phyloP scores from a whole-genome alignment of 140 eudicot genomes.

The Ambrosia hybrid region DNA sequence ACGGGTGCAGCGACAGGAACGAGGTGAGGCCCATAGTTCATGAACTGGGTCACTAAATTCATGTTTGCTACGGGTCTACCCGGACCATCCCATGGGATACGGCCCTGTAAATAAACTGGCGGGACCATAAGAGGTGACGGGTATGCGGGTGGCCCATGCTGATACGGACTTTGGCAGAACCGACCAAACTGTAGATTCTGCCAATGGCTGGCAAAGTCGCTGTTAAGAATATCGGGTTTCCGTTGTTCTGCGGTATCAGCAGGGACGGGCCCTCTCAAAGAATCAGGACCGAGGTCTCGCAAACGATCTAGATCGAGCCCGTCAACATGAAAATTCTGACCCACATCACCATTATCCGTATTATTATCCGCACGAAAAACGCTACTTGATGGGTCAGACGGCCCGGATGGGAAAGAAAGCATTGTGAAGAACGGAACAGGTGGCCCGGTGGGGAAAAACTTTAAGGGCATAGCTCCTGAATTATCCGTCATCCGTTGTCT shows the following conservation, averaged over 20 bases:
- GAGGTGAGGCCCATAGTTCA: slow-evolving; percentile 76
- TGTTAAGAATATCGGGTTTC: slow-evolving; percentile 74
- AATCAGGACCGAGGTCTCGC: slow-evolving; percentile 32
- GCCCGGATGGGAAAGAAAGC: slow-evolving; percentile 49
- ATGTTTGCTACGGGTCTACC: slow-evolving; percentile 75
- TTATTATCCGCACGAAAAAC: slow-evolving; percentile 51
- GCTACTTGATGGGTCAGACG: slow-evolving; percentile 28
- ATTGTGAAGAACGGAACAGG: slow-evolving; percentile 90
- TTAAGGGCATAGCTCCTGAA: slow-evolving; percentile 51
- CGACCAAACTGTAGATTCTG: slow-evolving; percentile 87
- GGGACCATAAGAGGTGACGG: slow-evolving; percentile 84
- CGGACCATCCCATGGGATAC: slow-evolving; percentile 82
- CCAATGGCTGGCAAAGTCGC: slow-evolving; percentile 95
- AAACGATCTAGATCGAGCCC: slow-evolving; percentile 46
- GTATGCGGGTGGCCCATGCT: slow-evolving; percentile 52
- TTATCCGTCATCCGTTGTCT: slow-evolving; percentile 62
- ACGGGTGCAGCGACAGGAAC: slow-evolving; percentile 75
- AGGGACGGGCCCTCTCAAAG: slow-evolving; percentile 16
- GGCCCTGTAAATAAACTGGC: slow-evolving; percentile 82
- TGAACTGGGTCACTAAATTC: slow-evolving; percentile 69
- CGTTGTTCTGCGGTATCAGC: slow-evolving; percentile 40
- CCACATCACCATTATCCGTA: slow-evolving; percentile 49
- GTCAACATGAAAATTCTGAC: slow-evolving; percentile 42
- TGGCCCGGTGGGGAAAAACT: slow-evolving; percentile 61
- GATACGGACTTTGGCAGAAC: slow-evolving; percentile 66